A percentile compares a stretch with the other conserved stretches of the same genome.
Evolutionary conservation across 352 stramenopile species (phyloP).

Genomic region (Phytophthora aleatoria): DNA sequence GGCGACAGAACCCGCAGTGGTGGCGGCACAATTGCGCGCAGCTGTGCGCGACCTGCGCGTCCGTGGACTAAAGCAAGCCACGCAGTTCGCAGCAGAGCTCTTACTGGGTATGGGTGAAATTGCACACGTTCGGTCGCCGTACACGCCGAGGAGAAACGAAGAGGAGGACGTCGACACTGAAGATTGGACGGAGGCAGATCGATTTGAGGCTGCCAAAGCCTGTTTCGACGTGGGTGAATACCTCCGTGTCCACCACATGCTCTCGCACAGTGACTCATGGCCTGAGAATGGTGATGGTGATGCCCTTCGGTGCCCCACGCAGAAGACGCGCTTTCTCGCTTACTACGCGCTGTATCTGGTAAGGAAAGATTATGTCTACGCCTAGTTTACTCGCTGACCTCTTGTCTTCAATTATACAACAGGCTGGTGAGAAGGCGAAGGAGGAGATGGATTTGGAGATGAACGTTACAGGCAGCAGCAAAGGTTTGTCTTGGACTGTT

Average conservation of each 20-base stretch:
- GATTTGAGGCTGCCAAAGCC: slow-evolving; percentile 68
- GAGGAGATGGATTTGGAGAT: slow-evolving; percentile 81
- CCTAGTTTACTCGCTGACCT: not conserved
- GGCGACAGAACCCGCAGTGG: slow-evolving; percentile 15
- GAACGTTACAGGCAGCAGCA: slow-evolving; percentile 58
- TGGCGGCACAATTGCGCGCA: slow-evolving; percentile 55
- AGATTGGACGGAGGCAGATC: slow-evolving; percentile 36
- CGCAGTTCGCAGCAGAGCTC: slow-evolving; percentile 77
- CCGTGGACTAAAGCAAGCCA: slow-evolving; percentile 69
- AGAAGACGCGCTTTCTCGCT: slow-evolving; percentile 70
- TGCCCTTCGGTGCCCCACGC: slow-evolving; percentile 13
- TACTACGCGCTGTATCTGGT: slow-evolving; percentile 82
- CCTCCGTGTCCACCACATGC: slow-evolving; percentile 69
- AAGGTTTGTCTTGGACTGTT: slow-evolving; percentile 17
- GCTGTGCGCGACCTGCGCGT: slow-evolving; percentile 55
- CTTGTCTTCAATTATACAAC: not conserved
- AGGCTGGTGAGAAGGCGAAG: slow-evolving; percentile 83
- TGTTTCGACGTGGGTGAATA: slow-evolving; percentile 81
- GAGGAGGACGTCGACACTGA: slow-evolving; percentile 16
- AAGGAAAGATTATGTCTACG: slow-evolving; percentile 1
- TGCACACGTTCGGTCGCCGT: slow-evolving; percentile 18
- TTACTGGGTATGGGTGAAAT: slow-evolving; percentile 65
- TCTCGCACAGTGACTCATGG: slow-evolving; percentile 18
- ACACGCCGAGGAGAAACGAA: slow-evolving; percentile 2
- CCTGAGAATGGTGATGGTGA: not conserved